Conservation (phyloP, 495 filamentous ascomycete genomes). For the Xylaria sp. region DNA sequence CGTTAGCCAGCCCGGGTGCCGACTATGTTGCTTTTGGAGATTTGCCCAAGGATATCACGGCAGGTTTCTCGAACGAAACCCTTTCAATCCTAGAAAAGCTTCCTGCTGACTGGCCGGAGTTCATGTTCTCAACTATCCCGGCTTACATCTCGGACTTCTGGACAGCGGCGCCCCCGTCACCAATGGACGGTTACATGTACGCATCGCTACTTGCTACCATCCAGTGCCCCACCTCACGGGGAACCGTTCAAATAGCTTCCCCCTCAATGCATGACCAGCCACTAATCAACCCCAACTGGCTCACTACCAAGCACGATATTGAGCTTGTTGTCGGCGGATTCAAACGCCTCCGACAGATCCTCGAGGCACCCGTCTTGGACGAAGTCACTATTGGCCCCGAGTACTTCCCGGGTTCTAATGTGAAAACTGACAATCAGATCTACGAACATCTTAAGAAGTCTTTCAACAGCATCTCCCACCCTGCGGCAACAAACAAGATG, state of each 20-base stretch:
- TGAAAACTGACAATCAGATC: slow-evolving; percentile 60
- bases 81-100: slow-evolving; percentile 32
- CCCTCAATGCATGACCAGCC: slow-evolving; percentile 52
- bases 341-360: slow-evolving; percentile 54
- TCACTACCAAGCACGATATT: slow-evolving; percentile 57
- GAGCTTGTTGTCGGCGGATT: slow-evolving; percentile 61
- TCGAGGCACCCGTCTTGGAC: slow-evolving; percentile 28
- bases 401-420: slow-evolving; percentile 50
- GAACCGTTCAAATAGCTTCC: slow-evolving; percentile 59
- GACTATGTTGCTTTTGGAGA: slow-evolving; percentile 59
- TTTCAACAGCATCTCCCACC: slow-evolving; percentile 57
- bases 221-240: slow-evolving; percentile 56
- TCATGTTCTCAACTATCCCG: slow-evolving; percentile 48
- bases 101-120: slow-evolving; percentile 64
- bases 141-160: slow-evolving; percentile 29
- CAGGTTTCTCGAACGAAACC: neutral
- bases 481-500: slow-evolving; percentile 61
- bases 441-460: slow-evolving; percentile 47
- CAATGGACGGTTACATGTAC: slow-evolving; percentile 54
- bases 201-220: slow-evolving; percentile 51
- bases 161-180: slow-evolving; percentile 30
- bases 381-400: slow-evolving; percentile 54
- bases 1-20: slow-evolving; percentile 44
- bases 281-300: slow-evolving; percentile 61
- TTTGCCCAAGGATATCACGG: slow-evolving; percentile 44